Evolutionary conservation across 2,329 filamentous ascomycete species (phyloP), one percentile per base, ranked within the genome.

Genomic region (Coniochaeta sp.): DNA sequence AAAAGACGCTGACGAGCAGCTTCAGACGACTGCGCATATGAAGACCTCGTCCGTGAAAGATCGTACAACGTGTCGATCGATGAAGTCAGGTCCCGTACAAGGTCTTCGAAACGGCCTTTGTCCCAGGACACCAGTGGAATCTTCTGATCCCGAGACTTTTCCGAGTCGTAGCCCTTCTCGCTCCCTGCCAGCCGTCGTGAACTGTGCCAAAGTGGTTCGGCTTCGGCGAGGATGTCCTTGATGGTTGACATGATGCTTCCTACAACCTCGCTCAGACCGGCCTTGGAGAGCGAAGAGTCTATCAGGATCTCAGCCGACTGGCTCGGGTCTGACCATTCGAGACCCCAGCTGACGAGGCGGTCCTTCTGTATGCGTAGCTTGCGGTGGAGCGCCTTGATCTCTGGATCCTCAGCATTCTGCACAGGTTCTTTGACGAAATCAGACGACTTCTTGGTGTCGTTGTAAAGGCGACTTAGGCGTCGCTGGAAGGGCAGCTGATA

Each of bases 41-140:
- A 79, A 0, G 81, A 79, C 22, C 89, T 79, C 16, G 88, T 88
- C 57, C 86, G 78, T 0, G 89, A 91, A 16, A 93, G 77, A 68
- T 92, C 89, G 70, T 90, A 92, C 1, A 93, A 79, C 0, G 88
- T 91, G 72, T 93, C 90, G 70, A 93, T 91, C 1, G 88, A 91
- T 6, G 85, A 84, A 17, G 89, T 92, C 64, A 93, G 77, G 67
- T 93, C 89, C 63, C 83, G 82, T 43, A 92, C 82, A 16, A 93
- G 77, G 67, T 91, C 89, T 67, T 90, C 85, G 66, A 93, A 92
- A 59, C 87, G 83, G n/a, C 77, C 77, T 70, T 88, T 89, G 73
- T 91, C 86, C 80, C 85, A 89, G 44, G 82, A 79, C 56, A 88
- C 81, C 64, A 86, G 70, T 0, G 81, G 76, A 6, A 75, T 72